These are phyloP conservation scores for Geranium rotundifolium DNA, from an alignment of 345 rosid genomes.

Conservation along the genomic window DNA sequence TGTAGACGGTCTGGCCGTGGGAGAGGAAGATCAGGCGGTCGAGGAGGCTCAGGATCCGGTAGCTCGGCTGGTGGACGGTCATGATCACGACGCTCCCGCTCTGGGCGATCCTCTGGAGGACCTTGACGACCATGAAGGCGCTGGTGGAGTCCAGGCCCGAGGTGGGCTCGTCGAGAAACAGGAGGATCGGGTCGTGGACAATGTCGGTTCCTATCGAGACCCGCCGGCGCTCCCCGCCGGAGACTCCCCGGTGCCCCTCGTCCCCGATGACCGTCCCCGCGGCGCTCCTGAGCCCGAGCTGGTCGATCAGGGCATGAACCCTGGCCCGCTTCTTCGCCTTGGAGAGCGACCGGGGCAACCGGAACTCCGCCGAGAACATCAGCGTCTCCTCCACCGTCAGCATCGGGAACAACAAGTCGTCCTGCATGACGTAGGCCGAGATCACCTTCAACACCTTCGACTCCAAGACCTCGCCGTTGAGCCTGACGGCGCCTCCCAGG, in stretches of 20 bases:
- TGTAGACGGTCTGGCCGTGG: slow-evolving; percentile 62
- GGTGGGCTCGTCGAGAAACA: slow-evolving; percentile 90
- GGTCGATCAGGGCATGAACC: slow-evolving; percentile 84
- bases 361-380: slow-evolving; percentile 89
- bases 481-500: slow-evolving; percentile 56
- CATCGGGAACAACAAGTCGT: slow-evolving; percentile 90
- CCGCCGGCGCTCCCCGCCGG: slow-evolving; percentile 87
- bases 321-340: slow-evolving; percentile 57
- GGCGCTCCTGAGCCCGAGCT: slow-evolving; percentile 59
- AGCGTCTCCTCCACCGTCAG: slow-evolving; percentile 84
- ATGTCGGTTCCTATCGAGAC: slow-evolving; percentile 76
- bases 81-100: slow-evolving; percentile 87
- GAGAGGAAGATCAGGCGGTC: slow-evolving; percentile 74
- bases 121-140: slow-evolving; percentile 90
- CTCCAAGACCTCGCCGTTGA: slow-evolving; percentile 68
- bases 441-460: slow-evolving; percentile 69
- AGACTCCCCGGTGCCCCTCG: slow-evolving; percentile 87
- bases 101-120: slow-evolving; percentile 72
- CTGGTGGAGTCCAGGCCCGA: slow-evolving; percentile 93
- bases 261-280: slow-evolving; percentile 87
- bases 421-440: slow-evolving; percentile 95
- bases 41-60: slow-evolving; percentile 61
- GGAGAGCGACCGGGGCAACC: slow-evolving; percentile 80
- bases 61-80: slow-evolving; percentile 94
- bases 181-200: slow-evolving; percentile 75